Percentiles rank a stretch among this genome's conserved stretches.
These are phyloP conservation scores for Guadua angustifolia DNA, from an alignment of 176 grass and related monocot genomes.

Conservation along the genomic window DNA sequence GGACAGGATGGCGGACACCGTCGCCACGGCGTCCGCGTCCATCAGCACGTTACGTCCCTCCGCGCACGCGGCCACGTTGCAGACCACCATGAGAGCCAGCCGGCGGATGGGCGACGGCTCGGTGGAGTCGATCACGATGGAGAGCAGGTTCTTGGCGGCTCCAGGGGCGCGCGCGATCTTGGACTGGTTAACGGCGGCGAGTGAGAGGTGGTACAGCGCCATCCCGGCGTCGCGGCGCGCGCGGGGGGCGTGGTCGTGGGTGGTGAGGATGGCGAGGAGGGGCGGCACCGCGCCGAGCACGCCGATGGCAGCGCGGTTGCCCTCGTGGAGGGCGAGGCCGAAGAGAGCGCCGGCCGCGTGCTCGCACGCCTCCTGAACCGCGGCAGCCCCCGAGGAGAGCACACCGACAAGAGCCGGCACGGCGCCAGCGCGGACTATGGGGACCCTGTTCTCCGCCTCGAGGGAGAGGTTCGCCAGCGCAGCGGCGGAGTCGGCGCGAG, in stretches of 20 bases:
- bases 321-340: conserved; percentile 61
- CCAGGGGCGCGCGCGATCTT: conserved; percentile 61
- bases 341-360: conserved; percentile 72
- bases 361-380: conserved; percentile 55
- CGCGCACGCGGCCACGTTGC: conserved; percentile 58
- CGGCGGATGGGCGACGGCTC: conserved; percentile 42
- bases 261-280: conserved; percentile 56
- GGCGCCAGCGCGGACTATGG: conserved; percentile 60
- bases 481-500: conserved; percentile 57
- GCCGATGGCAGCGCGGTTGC: conserved; percentile 76
- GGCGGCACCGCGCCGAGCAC: conserved; percentile 65
- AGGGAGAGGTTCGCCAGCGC: conserved; percentile 65
- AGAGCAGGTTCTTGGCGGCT: conserved; percentile 44
- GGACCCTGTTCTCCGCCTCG: conserved; percentile 59
- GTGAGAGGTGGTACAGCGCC: conserved; percentile 76
- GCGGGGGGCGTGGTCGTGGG: conserved; percentile 27
- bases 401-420: conserved; percentile 60
- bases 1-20: conserved; percentile 50
- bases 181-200: conserved; percentile 51
- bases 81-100: conserved; percentile 67
- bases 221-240: conserved; percentile 62
- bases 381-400: not conserved
- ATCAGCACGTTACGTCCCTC: conserved; percentile 64
- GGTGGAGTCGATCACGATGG: conserved; percentile 34
- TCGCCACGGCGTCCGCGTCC: conserved; percentile 55